These are phyloP conservation scores for Tilletia setariae DNA, from an alignment of 1,284 basidiomycete species.

Conservation along the genomic window DNA sequence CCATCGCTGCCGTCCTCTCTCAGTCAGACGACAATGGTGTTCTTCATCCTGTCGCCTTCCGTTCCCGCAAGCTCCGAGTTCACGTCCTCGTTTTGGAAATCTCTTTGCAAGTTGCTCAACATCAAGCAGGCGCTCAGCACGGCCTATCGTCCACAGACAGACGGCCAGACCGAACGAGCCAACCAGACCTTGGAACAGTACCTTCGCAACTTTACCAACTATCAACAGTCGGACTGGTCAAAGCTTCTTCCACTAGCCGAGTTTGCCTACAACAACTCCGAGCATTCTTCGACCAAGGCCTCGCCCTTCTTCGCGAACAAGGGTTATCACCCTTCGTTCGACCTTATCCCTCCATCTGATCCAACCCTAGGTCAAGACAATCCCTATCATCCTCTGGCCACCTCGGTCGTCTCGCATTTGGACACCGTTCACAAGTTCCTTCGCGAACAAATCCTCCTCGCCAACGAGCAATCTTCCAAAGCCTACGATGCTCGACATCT, in stretches of 20 bases:
- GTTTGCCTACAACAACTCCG: slow-evolving; percentile 19
- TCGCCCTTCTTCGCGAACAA: slow-evolving; percentile 17
- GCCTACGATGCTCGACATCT: slow-evolving; percentile 4
- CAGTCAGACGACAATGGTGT: too few species aligned
- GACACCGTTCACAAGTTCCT: background rate
- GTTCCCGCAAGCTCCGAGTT: slow-evolving; percentile 44
- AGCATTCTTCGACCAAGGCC: background rate
- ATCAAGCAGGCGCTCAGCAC: slow-evolving; percentile 46
- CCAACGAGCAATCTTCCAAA: background rate
- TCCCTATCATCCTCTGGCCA: slow-evolving; percentile 3
- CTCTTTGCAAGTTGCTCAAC: slow-evolving; percentile 31
- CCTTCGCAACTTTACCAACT: too few species aligned
- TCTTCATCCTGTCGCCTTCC: too few species aligned
- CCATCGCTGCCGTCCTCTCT: too few species aligned
- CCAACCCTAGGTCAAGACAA: background rate
- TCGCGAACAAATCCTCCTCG: background rate
- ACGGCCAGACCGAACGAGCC: too few species aligned
- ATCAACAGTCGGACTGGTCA: slow-evolving; percentile 27
- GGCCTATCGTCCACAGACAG: slow-evolving; percentile 39
- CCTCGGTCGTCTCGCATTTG: background rate
- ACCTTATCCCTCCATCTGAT: background rate
- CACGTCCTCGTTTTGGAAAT: slow-evolving; percentile 48
- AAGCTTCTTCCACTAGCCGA: slow-evolving; percentile 16
- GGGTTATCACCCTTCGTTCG: slow-evolving; percentile 10
- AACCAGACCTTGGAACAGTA: too few species aligned